Evolutionary conservation across 495 filamentous ascomycete genomes (phyloP).

Genomic region (Xylaria scruposa): DNA sequence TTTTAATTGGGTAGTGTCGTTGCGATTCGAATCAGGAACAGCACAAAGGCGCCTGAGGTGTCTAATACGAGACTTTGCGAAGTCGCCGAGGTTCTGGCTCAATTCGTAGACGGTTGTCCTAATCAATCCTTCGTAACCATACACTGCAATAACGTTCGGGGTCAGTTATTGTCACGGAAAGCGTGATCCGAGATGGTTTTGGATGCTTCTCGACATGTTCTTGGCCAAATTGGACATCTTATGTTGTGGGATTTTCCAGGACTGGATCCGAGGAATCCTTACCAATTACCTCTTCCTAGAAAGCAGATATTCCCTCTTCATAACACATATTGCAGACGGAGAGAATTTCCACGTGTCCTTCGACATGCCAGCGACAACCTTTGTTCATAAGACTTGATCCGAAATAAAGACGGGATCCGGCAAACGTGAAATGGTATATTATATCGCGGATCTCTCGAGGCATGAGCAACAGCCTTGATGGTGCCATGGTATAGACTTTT

Average conservation of each 20-base stretch:
- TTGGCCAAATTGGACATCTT: neutral
- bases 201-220: neutral
- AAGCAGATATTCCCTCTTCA: neutral
- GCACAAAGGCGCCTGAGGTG: neutral
- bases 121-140: neutral
- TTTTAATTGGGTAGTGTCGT: neutral
- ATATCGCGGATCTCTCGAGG: constrained; percentile 2
- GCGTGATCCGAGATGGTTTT: neutral
- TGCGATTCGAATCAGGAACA: neutral
- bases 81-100: neutral
- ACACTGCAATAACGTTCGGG: neutral
- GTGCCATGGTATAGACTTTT: neutral
- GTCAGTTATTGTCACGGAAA: neutral
- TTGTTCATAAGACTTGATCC: neutral
- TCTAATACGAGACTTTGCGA: constrained; percentile 3
- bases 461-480: neutral
- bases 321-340: neutral
- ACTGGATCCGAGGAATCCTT: neutral
- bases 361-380: neutral
- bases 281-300: neutral
- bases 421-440: neutral
- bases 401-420: neutral
- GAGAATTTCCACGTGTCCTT: neutral
- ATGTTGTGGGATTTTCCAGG: neutral
- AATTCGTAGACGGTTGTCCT: neutral